A percentile compares a stretch with the other conserved stretches of the same genome.
phyloP scores from a whole-genome alignment of 2,329 filamentous ascomycete genomes.

The Gaeumannomyces sp. region DNA sequence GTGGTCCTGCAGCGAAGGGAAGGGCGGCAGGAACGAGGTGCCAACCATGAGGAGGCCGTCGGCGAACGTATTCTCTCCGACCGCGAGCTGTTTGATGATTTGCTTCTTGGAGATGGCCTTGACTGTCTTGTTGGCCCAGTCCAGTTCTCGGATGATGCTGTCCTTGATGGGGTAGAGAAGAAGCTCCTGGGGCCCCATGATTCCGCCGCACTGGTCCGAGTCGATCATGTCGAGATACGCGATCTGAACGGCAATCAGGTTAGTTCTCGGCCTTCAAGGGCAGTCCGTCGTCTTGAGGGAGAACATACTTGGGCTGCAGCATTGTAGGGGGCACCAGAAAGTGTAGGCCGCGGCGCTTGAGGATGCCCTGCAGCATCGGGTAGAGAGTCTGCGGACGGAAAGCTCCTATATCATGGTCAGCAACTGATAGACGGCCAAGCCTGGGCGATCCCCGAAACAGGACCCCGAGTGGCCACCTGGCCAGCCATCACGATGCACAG shows the following conservation, averaged over 20 bases:
- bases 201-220: constrained; percentile 62
- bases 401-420: constrained; percentile 47
- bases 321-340: constrained; percentile 80
- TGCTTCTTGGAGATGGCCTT: constrained; percentile 57
- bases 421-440: not conserved
- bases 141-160: constrained; percentile 59
- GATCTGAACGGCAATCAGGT: constrained; percentile 44
- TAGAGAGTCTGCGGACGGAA: constrained; percentile 67
- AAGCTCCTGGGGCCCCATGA: constrained; percentile 80
- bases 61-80: constrained; percentile 66
- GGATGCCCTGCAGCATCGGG: constrained; percentile 67
- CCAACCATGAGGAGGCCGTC: constrained; percentile 81
- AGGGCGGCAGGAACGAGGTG: constrained; percentile 70
- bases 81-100: constrained; percentile 62
- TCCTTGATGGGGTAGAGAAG: constrained; percentile 81
- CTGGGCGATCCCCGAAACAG: not conserved
- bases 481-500: constrained; percentile 12
- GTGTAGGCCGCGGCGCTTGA: constrained; percentile 62
- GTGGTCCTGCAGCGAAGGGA: constrained; percentile 66
- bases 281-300: constrained; percentile 1
- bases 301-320: constrained; percentile 72
- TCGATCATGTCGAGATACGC: constrained; percentile 69
- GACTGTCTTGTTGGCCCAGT: constrained; percentile 65
- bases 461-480: constrained; percentile 7
- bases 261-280: constrained; percentile 2